phyloP scores from a whole-genome alignment of 805 yeast species.

The Candida adriatica region DNA sequence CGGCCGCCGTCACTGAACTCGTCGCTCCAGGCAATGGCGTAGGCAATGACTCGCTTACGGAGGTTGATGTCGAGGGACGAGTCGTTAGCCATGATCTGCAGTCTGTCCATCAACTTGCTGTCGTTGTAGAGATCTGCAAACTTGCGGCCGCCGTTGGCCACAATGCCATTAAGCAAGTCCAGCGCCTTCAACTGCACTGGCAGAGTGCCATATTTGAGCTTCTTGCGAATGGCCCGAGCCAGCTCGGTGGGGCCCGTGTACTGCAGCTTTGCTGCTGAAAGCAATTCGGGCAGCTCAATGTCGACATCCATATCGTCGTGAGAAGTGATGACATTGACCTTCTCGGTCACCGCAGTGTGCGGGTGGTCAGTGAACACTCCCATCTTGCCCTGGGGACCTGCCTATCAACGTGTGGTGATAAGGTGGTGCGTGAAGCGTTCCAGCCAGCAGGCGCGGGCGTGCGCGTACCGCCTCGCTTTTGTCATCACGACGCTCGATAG shows the following conservation, averaged over 20 bases:
- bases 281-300: slow-evolving; percentile 27
- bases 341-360: slow-evolving; percentile 64
- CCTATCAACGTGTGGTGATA: no score
- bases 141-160: slow-evolving; percentile 44
- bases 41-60: slow-evolving; percentile 37
- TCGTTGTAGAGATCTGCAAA: slow-evolving; percentile 50
- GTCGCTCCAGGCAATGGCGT: slow-evolving; percentile 62
- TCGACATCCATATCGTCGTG: slow-evolving; percentile 26
- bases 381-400: no score
- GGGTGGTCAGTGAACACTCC: slow-evolving; percentile 54
- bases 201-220: slow-evolving; percentile 73
- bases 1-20: slow-evolving; percentile 39
- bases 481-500: no score
- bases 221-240: slow-evolving; percentile 85
- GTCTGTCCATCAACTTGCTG: slow-evolving; percentile 55
- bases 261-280: slow-evolving; percentile 28
- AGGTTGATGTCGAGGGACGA: slow-evolving; percentile 40
- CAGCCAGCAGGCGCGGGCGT: no score
- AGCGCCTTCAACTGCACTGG: slow-evolving; percentile 64
- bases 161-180: slow-evolving; percentile 50
- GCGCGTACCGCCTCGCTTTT: no score
- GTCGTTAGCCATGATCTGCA: slow-evolving; percentile 41
- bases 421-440: no score
- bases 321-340: slow-evolving; percentile 43
- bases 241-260: slow-evolving; percentile 57